These are phyloP conservation scores for Candida rishiriensis DNA, from an alignment of 805 yeast species.

Conservation along the genomic window DNA sequence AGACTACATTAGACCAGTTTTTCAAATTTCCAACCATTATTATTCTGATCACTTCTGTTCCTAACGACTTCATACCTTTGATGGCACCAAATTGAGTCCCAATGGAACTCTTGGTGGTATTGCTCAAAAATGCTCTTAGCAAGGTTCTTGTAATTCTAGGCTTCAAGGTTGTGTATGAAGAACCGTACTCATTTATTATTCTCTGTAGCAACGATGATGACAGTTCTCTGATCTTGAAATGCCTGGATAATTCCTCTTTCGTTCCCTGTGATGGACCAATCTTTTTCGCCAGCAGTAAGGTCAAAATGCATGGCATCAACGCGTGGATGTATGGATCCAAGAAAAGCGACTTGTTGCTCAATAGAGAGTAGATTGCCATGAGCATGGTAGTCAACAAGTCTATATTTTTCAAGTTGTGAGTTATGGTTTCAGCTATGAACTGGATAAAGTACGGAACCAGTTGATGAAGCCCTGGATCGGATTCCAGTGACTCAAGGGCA, in stretches of 20 bases:
- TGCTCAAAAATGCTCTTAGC: conserved; percentile 81
- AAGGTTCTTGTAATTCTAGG: conserved; percentile 93
- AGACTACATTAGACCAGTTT: conserved; percentile 68
- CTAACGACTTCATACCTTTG: conserved; percentile 77
- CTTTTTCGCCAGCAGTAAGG: conserved; percentile 81
- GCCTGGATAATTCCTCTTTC: conserved; percentile 25
- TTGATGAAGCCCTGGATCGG: conserved; percentile 96
- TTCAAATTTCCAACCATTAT: conserved; percentile 78
- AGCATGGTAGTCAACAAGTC: conserved; percentile 75
- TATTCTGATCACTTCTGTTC: conserved; percentile 82
- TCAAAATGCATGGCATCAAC: conserved; percentile 91
- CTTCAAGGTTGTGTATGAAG: conserved; percentile 80
- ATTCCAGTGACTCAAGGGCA: conserved; percentile 76
- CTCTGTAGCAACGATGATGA: conserved; percentile 80
- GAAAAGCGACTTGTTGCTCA: conserved; percentile 79
- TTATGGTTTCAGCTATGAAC: conserved; percentile 91
- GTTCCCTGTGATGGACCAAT: conserved; percentile 47
- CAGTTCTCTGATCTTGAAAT: conserved; percentile 72
- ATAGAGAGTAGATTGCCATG: conserved; percentile 79
- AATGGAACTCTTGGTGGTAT: conserved; percentile 60
- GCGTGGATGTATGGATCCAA: conserved; percentile 96
- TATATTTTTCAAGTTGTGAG: conserved; percentile 75
- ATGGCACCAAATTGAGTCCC: conserved; percentile 94
- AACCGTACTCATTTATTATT: conserved; percentile 75
- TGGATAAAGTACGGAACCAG: conserved; percentile 94